A percentile compares a stretch with the other conserved stretches of the same genome.
Conservation (phyloP, 805 yeast species). For the Candida ponderosae region DNA sequence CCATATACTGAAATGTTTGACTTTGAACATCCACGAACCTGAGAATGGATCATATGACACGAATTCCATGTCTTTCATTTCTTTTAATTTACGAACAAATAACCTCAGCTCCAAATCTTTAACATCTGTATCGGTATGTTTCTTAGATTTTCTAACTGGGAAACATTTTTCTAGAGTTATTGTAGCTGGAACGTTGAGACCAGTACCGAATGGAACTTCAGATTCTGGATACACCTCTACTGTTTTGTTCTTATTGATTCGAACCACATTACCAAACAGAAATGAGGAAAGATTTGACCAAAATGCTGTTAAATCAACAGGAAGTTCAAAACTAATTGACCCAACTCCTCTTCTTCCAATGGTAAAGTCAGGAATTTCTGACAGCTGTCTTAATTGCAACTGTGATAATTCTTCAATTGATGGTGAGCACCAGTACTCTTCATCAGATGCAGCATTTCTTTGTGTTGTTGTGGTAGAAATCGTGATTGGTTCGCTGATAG, state of each 20-base stretch:
- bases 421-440: slow-evolving; percentile 71
- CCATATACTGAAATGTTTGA: slow-evolving; percentile 92
- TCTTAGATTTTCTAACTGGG: slow-evolving; percentile 30
- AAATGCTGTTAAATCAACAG: slow-evolving; percentile 61
- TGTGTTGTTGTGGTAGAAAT: too few relatives aligned
- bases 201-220: slow-evolving; percentile 62
- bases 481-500: too few relatives aligned
- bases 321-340: slow-evolving; percentile 53
- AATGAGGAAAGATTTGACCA: slow-evolving; percentile 27
- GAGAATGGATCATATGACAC: slow-evolving; percentile 71
- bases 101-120: slow-evolving; percentile 34
- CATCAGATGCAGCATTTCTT: too few relatives aligned
- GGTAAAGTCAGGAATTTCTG: slow-evolving; percentile 53
- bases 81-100: slow-evolving; percentile 43
- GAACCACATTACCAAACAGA: slow-evolving; percentile 33
- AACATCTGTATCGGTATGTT: slow-evolving; percentile 9
- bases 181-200: slow-evolving; percentile 71
- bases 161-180: slow-evolving; percentile 56
- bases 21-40: slow-evolving; percentile 73
- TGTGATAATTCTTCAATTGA: slow-evolving; percentile 39
- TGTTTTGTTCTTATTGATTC: slow-evolving; percentile 38
- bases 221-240: slow-evolving; percentile 59
- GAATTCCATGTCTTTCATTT: slow-evolving; percentile 64
- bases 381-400: slow-evolving; percentile 38
- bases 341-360: slow-evolving; percentile 66